These are phyloP conservation scores for Eremomyces bilateralis DNA, from an alignment of 495 filamentous ascomycete species.

Conservation along the genomic window DNA sequence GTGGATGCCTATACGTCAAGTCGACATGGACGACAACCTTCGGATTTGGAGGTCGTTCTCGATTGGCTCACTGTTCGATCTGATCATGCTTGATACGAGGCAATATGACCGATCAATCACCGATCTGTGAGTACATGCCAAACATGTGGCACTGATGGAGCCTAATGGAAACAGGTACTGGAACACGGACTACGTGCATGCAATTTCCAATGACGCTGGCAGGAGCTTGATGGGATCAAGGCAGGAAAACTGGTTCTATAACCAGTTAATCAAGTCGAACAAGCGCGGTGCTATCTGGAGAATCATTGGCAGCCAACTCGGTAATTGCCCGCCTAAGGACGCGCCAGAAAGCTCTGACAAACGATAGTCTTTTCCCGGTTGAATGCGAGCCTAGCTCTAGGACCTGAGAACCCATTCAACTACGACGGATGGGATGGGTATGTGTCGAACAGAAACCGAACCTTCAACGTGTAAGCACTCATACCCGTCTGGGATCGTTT, in stretches of 20 bases:
- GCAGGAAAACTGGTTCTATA: conserved; percentile 51
- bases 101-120: conserved; percentile 24
- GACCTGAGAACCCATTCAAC: conserved; percentile 28
- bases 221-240: conserved; percentile 39
- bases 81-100: conserved; percentile 48
- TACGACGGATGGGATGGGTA: conserved; percentile 47
- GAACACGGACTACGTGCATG: conserved; percentile 34
- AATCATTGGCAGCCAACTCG: conserved; percentile 41
- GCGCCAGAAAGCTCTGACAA: too few relatives aligned
- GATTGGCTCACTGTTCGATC: conserved; percentile 39
- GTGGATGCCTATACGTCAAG: conserved; percentile 35
- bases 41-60: conserved; percentile 47
- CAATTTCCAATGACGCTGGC: conserved; percentile 32
- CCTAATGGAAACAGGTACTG: conserved; percentile 11
- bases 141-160: conserved; percentile 1
- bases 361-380: conserved; percentile 34
- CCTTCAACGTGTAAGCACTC: too few relatives aligned
- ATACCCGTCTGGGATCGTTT: too few relatives aligned
- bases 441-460: conserved; percentile 38
- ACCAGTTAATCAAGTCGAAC: conserved; percentile 27
- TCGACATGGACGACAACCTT: conserved; percentile 48
- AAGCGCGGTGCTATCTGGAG: conserved; percentile 37
- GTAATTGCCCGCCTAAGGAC: too few relatives aligned
- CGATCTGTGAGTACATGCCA: background rate
- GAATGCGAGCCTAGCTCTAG: conserved; percentile 24